Base-by-base conservation (phyloP, 2,329 filamentous ascomycete genomes). In the Colletotrichum phormii region DNA sequence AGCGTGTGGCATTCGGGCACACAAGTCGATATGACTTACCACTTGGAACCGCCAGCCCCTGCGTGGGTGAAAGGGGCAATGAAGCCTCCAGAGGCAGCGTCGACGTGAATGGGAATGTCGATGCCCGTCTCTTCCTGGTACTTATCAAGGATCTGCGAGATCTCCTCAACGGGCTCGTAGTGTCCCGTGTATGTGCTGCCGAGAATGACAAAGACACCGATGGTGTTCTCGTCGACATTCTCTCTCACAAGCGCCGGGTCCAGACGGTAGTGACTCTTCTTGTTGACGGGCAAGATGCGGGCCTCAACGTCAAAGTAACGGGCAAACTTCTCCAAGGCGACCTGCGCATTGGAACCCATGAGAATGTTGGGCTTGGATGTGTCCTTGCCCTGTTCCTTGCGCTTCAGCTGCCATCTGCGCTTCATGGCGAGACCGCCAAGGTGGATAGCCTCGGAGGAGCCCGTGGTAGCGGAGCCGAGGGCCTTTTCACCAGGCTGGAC, bases 171-270 rank as follows among this genome's bases (percentile, higher is more conserved):
- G 0, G 92, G 91, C 80, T 94, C 92, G 74, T 91, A 94, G 77
- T 94, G 91, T 0, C 92, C 92, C 0, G 92, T 94, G 76, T 94
- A 94, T 0, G 92, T 94, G 63, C 88, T 91, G 3, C 92, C 92
- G 5, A 94, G 78, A 65, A 94, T 94, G 0, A 92, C 90, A 77
- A 93, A 94, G 0, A 94, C 84, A n/a, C 92, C 92, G 76, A 94
- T 94, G 0, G 92, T 94, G 76, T 94, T 94, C 81, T 94, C 92
- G 74, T 94, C 92, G 42, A 94, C 87, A 74, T 92, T 92, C 76
- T 93, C 79, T 77, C 87, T 89, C 1, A 94, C 90, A 31, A 91
- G 81, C 4, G 89, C 85, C 0, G 92, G 89, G 75, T 94, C 91
- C 8, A 94, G 84, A 37, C 90, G 84, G 78, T 86, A 92, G 7